These are phyloP conservation scores for Aspergillus arachidicola DNA, from an alignment of 2,329 filamentous ascomycete species.

Conservation along the genomic window DNA sequence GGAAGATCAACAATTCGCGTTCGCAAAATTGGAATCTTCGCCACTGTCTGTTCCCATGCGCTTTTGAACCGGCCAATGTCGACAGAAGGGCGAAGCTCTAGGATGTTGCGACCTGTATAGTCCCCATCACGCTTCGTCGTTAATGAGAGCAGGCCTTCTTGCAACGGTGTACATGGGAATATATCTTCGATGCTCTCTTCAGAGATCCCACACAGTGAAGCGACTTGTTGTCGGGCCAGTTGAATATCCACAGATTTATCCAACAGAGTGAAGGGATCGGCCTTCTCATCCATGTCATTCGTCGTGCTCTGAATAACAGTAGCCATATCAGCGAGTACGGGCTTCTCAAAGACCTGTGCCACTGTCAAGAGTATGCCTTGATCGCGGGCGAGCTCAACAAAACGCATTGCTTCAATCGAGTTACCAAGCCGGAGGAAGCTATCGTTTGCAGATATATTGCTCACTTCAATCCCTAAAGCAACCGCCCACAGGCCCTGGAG, in stretches of 20 bases:
- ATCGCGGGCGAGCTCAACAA: neutral
- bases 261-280: neutral
- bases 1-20: slow-evolving; percentile 33
- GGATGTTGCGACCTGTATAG: neutral
- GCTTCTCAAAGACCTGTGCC: neutral
- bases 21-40: slow-evolving; percentile 40
- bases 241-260: neutral
- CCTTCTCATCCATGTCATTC: neutral
- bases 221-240: neutral
- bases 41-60: slow-evolving; percentile 3
- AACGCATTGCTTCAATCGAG: slow-evolving; percentile 2
- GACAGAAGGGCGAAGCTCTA: neutral
- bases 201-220: neutral
- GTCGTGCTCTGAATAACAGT: neutral
- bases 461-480: neutral
- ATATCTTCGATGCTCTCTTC: slow-evolving; percentile 2
- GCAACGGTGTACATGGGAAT: slow-evolving; percentile 13
- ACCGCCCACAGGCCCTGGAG: neutral
- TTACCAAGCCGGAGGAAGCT: slow-evolving; percentile 3
- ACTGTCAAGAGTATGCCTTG: neutral
- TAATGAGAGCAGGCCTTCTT: slow-evolving; percentile 11
- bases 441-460: neutral
- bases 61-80: neutral
- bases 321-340: neutral
- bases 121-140: neutral